These are phyloP conservation scores for Boletus hoseneyae DNA, from an alignment of 1,284 basidiomycete genomes.

Conservation along the genomic window DNA sequence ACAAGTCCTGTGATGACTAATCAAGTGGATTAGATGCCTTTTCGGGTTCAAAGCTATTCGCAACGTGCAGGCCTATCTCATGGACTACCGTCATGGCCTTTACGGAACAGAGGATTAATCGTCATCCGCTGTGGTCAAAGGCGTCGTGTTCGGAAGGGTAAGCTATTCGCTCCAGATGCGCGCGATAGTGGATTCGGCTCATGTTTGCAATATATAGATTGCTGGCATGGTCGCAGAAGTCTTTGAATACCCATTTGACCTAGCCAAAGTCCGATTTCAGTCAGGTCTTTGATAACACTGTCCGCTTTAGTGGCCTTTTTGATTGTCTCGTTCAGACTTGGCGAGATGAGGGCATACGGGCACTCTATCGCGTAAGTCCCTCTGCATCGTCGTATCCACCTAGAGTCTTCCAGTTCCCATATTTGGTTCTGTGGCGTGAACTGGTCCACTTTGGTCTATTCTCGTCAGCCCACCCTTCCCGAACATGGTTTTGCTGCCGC, in stretches of 20 bases:
- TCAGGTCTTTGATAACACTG: slow-evolving; percentile 72
- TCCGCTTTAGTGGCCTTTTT: slow-evolving; percentile 73
- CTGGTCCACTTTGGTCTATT: slow-evolving; percentile 38
- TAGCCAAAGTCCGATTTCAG: slow-evolving; percentile 82
- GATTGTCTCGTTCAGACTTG: slow-evolving; percentile 82
- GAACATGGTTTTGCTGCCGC: slow-evolving; percentile 47
- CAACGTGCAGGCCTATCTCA: too few relatives aligned
- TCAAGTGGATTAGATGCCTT: neutral
- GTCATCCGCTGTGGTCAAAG: slow-evolving; percentile 42
- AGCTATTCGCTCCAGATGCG: slow-evolving; percentile 28
- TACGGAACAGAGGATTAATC: too few relatives aligned
- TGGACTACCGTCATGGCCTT: neutral
- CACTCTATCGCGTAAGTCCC: slow-evolving; percentile 72
- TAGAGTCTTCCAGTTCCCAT: slow-evolving; percentile 88
- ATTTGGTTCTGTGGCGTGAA: slow-evolving; percentile 88
- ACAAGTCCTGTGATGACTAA: too few relatives aligned
- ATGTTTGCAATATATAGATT: slow-evolving; percentile 36
- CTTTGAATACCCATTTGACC: slow-evolving; percentile 84
- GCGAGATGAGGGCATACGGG: slow-evolving; percentile 71
- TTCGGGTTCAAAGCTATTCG: too few relatives aligned
- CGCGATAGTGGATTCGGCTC: neutral
- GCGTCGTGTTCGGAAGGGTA: slow-evolving; percentile 40
- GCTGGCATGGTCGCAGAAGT: slow-evolving; percentile 83
- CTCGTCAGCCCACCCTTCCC: slow-evolving; percentile 49
- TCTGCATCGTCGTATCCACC: neutral